Conservation (phyloP, 352 stramenopile genomes). For the Phytopythium chamaehyphon region DNA sequence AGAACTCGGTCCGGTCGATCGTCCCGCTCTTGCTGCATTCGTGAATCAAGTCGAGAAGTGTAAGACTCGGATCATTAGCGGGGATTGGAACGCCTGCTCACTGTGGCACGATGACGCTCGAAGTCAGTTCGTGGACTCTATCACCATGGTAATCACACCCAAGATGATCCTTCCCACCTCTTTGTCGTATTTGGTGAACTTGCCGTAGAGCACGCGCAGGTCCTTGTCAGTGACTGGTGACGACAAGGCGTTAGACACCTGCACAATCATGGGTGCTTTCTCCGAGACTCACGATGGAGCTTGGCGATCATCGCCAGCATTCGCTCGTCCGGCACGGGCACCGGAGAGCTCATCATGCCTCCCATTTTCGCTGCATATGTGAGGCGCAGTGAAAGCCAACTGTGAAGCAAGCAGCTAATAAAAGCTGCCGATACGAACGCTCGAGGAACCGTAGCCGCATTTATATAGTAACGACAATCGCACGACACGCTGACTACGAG, state of each 20-base stretch:
- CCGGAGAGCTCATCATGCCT: constrained; percentile 36
- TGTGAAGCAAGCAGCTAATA: too few species aligned
- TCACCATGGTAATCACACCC: neutral
- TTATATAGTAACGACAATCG: constrained; percentile 10
- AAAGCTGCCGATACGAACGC: neutral
- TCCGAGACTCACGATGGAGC: constrained; percentile 55
- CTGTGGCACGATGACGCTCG: too few species aligned
- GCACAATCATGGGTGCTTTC: too few species aligned
- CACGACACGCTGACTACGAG: neutral
- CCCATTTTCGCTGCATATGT: constrained; percentile 25
- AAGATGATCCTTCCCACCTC: constrained; percentile 34
- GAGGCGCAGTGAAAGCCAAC: too few species aligned
- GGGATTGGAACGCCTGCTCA: too few species aligned
- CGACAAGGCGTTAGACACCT: too few species aligned
- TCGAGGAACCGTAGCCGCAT: too few species aligned
- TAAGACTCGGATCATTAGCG: too few species aligned
- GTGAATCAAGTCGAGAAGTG: neutral
- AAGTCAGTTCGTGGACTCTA: too few species aligned
- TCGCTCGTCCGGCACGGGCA: constrained; percentile 52
- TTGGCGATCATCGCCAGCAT: constrained; percentile 71
- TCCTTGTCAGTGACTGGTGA: constrained; percentile 50
- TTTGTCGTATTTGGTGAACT: constrained; percentile 62
- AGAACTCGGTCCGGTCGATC: constrained; percentile 69
- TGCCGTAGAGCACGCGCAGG: constrained; percentile 41
- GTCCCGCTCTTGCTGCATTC: constrained; percentile 53